phyloP scores from a whole-genome alignment of 169 alveolate genomes.

The Cryptosporidium sp. region DNA sequence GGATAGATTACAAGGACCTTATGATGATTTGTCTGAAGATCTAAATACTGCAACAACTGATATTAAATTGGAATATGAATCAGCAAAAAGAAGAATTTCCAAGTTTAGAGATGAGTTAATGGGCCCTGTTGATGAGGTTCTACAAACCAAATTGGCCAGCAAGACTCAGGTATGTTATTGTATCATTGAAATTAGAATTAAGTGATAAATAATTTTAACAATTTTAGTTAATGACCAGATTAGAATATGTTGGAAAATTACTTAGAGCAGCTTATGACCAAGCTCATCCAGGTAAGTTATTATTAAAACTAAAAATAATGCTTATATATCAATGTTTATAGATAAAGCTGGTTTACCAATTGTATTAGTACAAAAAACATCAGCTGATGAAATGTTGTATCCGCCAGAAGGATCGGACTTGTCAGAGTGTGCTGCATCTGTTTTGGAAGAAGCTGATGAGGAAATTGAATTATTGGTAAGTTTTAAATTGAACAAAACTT shows the following conservation, averaged over 20 bases:
- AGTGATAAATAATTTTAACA: no score
- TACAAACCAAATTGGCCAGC: constrained; percentile 34
- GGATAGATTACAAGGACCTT: constrained; percentile 67
- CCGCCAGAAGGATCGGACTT: constrained; percentile 68
- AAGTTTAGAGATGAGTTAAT: constrained; percentile 70
- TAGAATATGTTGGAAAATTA: constrained; percentile 65
- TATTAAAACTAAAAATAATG: background rate
- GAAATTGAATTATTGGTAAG: constrained; percentile 74
- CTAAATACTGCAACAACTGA: constrained; percentile 65
- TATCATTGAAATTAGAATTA: background rate
- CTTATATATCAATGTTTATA: background rate
- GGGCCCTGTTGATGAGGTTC: constrained; percentile 67
- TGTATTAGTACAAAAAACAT: constrained; percentile 66
- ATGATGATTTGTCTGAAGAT: constrained; percentile 68
- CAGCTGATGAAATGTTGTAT: constrained; percentile 54
- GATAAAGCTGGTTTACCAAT: constrained; percentile 72
- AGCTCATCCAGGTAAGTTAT: constrained; percentile 75
- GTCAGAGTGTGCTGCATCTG: constrained; percentile 66
- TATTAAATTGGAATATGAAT: constrained; percentile 62
- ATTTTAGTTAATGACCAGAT: constrained; percentile 62
- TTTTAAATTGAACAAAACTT: background rate
- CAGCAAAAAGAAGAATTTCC: constrained; percentile 69
- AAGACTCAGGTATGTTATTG: constrained; percentile 61
- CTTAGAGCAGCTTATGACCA: constrained; percentile 74
- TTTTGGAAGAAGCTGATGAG: constrained; percentile 43